phyloP scores from a whole-genome alignment of 805 yeast species.

The Wickerhamomyces rabaulensis region DNA sequence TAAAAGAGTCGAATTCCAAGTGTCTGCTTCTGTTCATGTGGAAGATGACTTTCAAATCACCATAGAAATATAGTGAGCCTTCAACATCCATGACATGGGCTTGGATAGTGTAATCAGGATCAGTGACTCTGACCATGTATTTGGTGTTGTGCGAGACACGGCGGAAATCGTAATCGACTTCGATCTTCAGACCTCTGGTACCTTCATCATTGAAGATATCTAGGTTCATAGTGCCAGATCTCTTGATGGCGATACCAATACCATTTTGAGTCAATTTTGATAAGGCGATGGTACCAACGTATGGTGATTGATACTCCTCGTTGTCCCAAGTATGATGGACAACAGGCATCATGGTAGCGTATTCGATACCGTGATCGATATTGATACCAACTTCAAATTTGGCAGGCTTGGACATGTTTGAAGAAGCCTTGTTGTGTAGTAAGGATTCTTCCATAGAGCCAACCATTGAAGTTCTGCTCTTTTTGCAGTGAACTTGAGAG shows the following conservation, averaged over 20 bases:
- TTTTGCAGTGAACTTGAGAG: conserved; percentile 3
- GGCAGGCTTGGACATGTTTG: conserved; percentile 14
- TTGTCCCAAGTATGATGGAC: conserved; percentile 18
- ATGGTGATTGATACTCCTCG: conserved; percentile 22
- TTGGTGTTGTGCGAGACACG: conserved; percentile 21
- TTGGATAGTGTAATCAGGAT: conserved; percentile 18
- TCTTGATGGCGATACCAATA: conserved; percentile 23
- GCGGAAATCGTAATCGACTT: conserved; percentile 24
- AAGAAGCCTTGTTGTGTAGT: conserved; percentile 18
- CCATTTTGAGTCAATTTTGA: conserved; percentile 10
- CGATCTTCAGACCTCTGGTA: conserved; percentile 20
- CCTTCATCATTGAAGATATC: conserved; percentile 27
- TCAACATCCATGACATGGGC: conserved; percentile 22
- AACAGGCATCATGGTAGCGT: conserved; percentile 21
- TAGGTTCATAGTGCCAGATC: conserved; percentile 25
- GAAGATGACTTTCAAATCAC: conserved; percentile 27
- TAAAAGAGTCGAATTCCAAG: not conserved
- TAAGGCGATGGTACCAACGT: conserved; percentile 26
- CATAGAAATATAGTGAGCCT: conserved; percentile 25
- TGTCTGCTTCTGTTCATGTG: conserved; percentile 3
- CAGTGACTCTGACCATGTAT: conserved; percentile 21
- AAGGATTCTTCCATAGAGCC: conserved; percentile 21
- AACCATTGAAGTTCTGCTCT: not conserved
- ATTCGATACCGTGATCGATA: conserved; percentile 2
- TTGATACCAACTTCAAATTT: conserved; percentile 25